phyloP scores from a whole-genome alignment of 257 asterid species.

The Marsdenia floribunda region DNA sequence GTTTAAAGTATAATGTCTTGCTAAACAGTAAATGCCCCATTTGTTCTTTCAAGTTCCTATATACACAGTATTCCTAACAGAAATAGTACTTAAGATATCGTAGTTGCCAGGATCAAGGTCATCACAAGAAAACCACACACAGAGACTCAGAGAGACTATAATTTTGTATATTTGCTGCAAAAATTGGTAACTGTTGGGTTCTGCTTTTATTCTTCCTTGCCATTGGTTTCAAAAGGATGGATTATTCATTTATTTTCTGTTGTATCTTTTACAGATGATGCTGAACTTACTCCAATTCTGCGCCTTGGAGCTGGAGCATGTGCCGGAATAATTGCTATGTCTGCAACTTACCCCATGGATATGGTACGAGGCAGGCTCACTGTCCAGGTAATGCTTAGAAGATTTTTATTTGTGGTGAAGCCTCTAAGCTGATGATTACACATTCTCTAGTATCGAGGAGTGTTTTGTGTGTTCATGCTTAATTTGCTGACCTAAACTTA shows the following conservation, averaged over 20 bases:
- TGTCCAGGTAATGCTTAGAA: conserved; percentile 58
- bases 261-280: conserved; percentile 50
- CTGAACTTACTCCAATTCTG: conserved; percentile 72
- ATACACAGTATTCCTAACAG: not conserved
- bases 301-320: conserved; percentile 98
- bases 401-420: not conserved
- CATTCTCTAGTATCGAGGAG: not conserved
- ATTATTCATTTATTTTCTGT: not conserved
- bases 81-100: not conserved
- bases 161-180: not conserved
- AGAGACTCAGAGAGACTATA: too few relatives aligned
- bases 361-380: conserved; percentile 95
- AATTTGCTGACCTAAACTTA: not conserved
- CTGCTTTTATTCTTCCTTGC: not conserved
- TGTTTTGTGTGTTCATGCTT: not conserved
- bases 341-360: conserved; percentile 98
- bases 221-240: not conserved
- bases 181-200: not conserved
- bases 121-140: not conserved
- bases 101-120: not conserved
- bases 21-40: not conserved
- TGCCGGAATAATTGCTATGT: conserved; percentile 98
- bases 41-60: not conserved
- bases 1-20: not conserved
- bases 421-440: not conserved